phyloP scores from a whole-genome alignment of 2,329 filamentous ascomycete species.

The Aspergillus latus region DNA sequence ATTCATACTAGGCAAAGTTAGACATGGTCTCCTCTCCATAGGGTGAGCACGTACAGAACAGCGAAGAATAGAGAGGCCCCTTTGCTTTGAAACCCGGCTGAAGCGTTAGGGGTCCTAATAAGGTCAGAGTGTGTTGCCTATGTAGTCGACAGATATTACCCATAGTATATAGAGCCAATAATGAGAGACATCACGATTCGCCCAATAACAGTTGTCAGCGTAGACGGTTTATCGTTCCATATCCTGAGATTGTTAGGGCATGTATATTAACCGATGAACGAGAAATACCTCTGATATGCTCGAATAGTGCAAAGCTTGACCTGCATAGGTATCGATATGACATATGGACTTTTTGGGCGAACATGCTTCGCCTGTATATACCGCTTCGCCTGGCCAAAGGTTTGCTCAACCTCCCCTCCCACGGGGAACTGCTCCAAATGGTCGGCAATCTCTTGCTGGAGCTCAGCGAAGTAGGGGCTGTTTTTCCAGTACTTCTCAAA shows the following conservation, averaged over 20 bases:
- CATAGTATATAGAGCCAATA: slow-evolving; percentile 59
- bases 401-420: slow-evolving; percentile 32
- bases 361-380: slow-evolving; percentile 40
- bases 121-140: slow-evolving; percentile 34
- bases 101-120: slow-evolving; percentile 69
- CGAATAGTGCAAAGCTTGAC: slow-evolving; percentile 77
- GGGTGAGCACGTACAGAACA: slow-evolving; percentile 65
- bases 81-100: slow-evolving; percentile 72
- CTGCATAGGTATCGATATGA: slow-evolving; percentile 74
- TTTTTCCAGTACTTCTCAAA: slow-evolving; percentile 57
- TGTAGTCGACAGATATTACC: slow-evolving; percentile 17
- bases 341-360: slow-evolving; percentile 61
- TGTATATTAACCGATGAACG: neutral
- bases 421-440: slow-evolving; percentile 35
- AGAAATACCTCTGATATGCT: slow-evolving; percentile 65
- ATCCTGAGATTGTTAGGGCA: slow-evolving; percentile 48
- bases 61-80: slow-evolving; percentile 83
- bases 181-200: slow-evolving; percentile 76
- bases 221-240: slow-evolving; percentile 72
- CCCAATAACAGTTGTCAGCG: slow-evolving; percentile 63
- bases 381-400: slow-evolving; percentile 34
- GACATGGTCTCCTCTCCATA: neutral
- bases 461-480: slow-evolving; percentile 32
- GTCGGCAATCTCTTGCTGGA: slow-evolving; percentile 38
- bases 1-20: slow-evolving; percentile 43